Evolutionary conservation across 1,139 yeast species (phyloP).

Genomic region (Geotrichum phurueaensis): DNA sequence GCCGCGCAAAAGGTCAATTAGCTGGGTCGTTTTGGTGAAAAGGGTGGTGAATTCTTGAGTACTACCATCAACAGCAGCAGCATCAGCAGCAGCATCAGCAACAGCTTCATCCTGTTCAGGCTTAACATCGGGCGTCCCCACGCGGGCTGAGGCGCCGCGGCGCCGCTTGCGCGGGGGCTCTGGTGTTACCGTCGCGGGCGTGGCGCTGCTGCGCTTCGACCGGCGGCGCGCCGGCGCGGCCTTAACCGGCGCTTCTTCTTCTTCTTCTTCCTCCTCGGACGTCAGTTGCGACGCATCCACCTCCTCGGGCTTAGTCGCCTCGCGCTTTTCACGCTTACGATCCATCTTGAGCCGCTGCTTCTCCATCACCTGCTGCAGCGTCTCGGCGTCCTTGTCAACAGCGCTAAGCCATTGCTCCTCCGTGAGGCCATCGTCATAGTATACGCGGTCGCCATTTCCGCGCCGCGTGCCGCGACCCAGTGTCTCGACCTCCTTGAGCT

Average conservation of each 20-base stretch:
- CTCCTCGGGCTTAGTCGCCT: slow-evolving; percentile 35
- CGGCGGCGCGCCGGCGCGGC: background rate
- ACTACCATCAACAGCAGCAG: no score
- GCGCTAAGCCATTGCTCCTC: slow-evolving; percentile 90
- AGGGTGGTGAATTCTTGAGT: no score
- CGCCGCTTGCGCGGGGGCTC: background rate
- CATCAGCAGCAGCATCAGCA: background rate
- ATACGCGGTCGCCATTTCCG: slow-evolving; percentile 51
- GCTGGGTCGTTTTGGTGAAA: background rate
- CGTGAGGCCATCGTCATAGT: slow-evolving; percentile 87
- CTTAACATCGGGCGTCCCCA: background rate
- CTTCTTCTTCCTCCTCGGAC: background rate
- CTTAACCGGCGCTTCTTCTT: background rate
- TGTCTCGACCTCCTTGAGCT: slow-evolving; percentile 38
- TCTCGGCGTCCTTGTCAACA: slow-evolving; percentile 59
- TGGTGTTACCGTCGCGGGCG: background rate
- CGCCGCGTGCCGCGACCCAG: slow-evolving; percentile 57
- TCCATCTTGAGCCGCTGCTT: slow-evolving; percentile 48
- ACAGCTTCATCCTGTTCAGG: background rate
- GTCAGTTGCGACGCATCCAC: slow-evolving; percentile 20
- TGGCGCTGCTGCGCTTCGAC: background rate
- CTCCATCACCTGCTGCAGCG: slow-evolving; percentile 63
- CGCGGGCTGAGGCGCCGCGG: background rate
- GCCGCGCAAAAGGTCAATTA: background rate
- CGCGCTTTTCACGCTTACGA: slow-evolving; percentile 29